Conservation (phyloP, 2,329 filamentous ascomycete genomes). For the Alternaria triticimaculans region DNA sequence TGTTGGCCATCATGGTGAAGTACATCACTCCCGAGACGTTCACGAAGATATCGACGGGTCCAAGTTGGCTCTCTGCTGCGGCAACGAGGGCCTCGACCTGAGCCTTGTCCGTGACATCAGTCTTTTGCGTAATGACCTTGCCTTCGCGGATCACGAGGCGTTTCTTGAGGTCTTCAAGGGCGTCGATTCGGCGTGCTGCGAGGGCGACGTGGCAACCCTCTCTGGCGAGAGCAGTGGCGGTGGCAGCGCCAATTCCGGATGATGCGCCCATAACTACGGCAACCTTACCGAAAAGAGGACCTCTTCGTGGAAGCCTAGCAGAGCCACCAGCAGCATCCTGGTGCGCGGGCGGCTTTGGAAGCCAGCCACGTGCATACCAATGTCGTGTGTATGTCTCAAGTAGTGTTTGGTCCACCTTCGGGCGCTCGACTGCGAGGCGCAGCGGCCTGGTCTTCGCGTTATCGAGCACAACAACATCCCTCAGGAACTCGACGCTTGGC, state of each 20-base stretch:
- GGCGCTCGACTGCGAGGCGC: constrained; percentile 65
- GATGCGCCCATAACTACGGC: constrained; percentile 81
- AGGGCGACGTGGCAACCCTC: constrained; percentile 77
- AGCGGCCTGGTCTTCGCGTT: constrained; percentile 71
- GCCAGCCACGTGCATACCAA: constrained; percentile 81
- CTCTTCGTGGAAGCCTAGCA: constrained; percentile 55
- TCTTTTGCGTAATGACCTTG: constrained; percentile 72
- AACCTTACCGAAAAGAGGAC: constrained; percentile 71
- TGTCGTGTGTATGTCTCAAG: constrained; percentile 80
- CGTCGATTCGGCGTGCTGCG: constrained; percentile 73
- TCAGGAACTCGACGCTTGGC: constrained; percentile 75
- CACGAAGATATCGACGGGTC: constrained; percentile 78
- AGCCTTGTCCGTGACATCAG: constrained; percentile 72
- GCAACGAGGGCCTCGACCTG: constrained; percentile 72
- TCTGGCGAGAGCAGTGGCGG: constrained; percentile 70
- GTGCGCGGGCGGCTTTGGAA: constrained; percentile 66
- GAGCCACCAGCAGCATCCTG: constrained; percentile 55
- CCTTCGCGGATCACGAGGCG: constrained; percentile 64
- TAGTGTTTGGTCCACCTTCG: constrained; percentile 72
- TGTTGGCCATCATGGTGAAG: constrained; percentile 85
- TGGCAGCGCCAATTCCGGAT: constrained; percentile 79
- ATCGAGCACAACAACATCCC: constrained; percentile 74
- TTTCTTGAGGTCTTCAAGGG: constrained; percentile 70
- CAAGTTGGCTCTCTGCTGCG: constrained; percentile 66
- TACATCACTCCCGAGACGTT: constrained; percentile 87